These are phyloP conservation scores for Vaccinium myrtillus DNA, from an alignment of 148 eudicot species.

Conservation along the genomic window DNA sequence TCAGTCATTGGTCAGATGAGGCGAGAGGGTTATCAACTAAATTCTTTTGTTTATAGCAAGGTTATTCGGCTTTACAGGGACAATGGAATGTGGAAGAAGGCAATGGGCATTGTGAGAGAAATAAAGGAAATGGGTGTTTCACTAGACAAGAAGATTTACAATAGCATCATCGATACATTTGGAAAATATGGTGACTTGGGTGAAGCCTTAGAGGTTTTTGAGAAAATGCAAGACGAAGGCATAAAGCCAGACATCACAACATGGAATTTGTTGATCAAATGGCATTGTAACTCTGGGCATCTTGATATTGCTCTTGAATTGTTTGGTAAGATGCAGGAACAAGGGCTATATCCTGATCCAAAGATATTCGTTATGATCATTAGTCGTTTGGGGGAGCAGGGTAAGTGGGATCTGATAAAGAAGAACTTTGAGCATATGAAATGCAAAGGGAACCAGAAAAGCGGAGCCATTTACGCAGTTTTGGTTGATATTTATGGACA, in stretches of 20 bases:
- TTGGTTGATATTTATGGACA: conserved; percentile 93
- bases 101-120: conserved; percentile 64
- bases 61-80: conserved; percentile 82
- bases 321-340: conserved; percentile 75
- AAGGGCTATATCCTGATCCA: conserved; percentile 92
- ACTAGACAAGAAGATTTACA: conserved; percentile 61
- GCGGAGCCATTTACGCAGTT: conserved; percentile 68
- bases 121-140: conserved; percentile 56
- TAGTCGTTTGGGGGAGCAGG: conserved; percentile 66
- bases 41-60: conserved; percentile 41
- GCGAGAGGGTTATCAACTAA: conserved; percentile 39
- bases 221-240: conserved; percentile 58
- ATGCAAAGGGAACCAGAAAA: conserved; percentile 57
- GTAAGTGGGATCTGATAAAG: conserved; percentile 72
- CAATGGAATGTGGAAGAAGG: conserved; percentile 97
- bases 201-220: conserved; percentile 66
- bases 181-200: conserved; percentile 66
- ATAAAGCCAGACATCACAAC: conserved; percentile 60
- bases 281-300: conserved; percentile 72
- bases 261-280: conserved; percentile 75
- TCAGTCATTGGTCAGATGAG: conserved; percentile 54
- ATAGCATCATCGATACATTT: conserved; percentile 74
- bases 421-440: conserved; percentile 67
- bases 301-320: conserved; percentile 50
- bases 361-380: conserved; percentile 61